phyloP scores from a whole-genome alignment of 352 stramenopile species.

The Phytopythium sindhum region DNA sequence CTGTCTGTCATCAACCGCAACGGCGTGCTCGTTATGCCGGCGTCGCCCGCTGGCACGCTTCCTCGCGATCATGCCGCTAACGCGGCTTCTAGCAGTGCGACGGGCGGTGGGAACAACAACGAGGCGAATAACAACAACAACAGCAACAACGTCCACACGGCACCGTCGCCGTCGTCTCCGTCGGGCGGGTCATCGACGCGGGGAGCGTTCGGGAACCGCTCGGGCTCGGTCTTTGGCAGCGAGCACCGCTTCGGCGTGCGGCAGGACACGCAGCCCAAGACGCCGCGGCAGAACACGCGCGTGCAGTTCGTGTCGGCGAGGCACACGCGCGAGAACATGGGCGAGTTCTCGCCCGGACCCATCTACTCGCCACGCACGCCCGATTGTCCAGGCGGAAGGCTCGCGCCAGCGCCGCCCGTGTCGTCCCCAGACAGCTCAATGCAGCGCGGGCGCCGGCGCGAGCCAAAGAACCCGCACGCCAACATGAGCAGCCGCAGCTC shows the following conservation, averaged over 20 bases:
- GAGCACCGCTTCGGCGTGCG: slow-evolving; percentile 72
- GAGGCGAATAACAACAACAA: slow-evolving; percentile 10
- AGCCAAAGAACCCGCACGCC: slow-evolving; percentile 43
- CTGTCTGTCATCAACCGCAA: slow-evolving; percentile 81
- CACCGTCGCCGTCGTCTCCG: slow-evolving; percentile 2
- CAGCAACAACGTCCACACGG: slow-evolving; percentile 14
- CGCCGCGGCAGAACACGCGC: slow-evolving; percentile 39
- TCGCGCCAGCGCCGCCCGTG: slow-evolving; percentile 50
- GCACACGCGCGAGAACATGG: slow-evolving; percentile 83
- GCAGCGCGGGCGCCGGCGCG: slow-evolving; percentile 1
- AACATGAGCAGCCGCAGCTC: slow-evolving; percentile 77
- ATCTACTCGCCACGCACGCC: slow-evolving; percentile 79
- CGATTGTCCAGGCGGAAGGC: slow-evolving; percentile 53
- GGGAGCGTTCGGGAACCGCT: slow-evolving; percentile 17
- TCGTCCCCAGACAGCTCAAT: slow-evolving; percentile 1
- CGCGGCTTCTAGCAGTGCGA: slow-evolving; percentile 5
- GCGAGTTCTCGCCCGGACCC: slow-evolving; percentile 78
- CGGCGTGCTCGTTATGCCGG: slow-evolving; percentile 70
- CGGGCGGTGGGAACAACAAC: not conserved
- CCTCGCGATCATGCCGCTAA: slow-evolving; percentile 13
- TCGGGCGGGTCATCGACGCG: not conserved
- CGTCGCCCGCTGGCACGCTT: slow-evolving; percentile 22
- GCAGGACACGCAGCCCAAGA: slow-evolving; percentile 28
- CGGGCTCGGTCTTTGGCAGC: slow-evolving; percentile 63
- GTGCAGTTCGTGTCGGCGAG: slow-evolving; percentile 75